Percentiles rank a stretch among this genome's conserved stretches.
phyloP scores from a whole-genome alignment of 148 eudicot genomes.

The Fallopia convolvulus region DNA sequence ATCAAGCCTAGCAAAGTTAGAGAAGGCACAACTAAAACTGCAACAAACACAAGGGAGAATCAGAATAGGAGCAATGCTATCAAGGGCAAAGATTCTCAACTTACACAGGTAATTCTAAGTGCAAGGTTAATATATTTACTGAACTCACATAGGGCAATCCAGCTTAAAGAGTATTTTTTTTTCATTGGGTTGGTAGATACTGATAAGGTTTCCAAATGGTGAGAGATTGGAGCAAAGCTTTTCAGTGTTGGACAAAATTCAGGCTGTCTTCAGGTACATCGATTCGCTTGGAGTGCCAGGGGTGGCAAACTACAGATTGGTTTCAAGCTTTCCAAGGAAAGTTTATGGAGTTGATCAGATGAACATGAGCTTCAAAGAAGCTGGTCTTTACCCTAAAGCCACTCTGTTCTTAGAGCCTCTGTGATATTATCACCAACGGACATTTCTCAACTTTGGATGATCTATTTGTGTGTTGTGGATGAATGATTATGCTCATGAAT shows the following conservation, averaged over 20 bases:
- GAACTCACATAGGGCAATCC: no score
- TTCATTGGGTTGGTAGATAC: slow-evolving; percentile 37
- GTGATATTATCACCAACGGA: slow-evolving; percentile 12
- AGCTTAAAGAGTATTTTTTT: neutral
- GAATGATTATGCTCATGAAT: neutral
- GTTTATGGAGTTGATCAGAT: slow-evolving; percentile 68
- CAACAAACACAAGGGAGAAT: slow-evolving; percentile 17
- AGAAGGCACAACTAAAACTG: slow-evolving; percentile 15
- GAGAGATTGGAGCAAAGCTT: slow-evolving; percentile 67
- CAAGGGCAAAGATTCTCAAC: slow-evolving; percentile 31
- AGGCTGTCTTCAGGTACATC: slow-evolving; percentile 48
- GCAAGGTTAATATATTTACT: neutral
- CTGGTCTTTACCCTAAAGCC: slow-evolving; percentile 74
- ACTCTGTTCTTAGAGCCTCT: slow-evolving; percentile 65
- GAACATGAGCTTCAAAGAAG: slow-evolving; percentile 60
- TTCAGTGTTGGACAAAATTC: slow-evolving; percentile 48
- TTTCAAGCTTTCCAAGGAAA: slow-evolving; percentile 81
- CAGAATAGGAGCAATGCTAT: slow-evolving; percentile 23
- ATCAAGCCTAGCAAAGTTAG: slow-evolving; percentile 27
- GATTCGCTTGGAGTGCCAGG: slow-evolving; percentile 58
- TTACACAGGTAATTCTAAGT: slow-evolving; percentile 43
- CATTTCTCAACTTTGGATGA: neutral
- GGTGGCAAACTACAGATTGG: slow-evolving; percentile 49
- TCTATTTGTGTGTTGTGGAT: neutral
- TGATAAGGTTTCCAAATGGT: slow-evolving; percentile 80